These are phyloP conservation scores for Diplotaxis tenuifolia DNA, from an alignment of 345 rosid species.

Conservation along the genomic window DNA sequence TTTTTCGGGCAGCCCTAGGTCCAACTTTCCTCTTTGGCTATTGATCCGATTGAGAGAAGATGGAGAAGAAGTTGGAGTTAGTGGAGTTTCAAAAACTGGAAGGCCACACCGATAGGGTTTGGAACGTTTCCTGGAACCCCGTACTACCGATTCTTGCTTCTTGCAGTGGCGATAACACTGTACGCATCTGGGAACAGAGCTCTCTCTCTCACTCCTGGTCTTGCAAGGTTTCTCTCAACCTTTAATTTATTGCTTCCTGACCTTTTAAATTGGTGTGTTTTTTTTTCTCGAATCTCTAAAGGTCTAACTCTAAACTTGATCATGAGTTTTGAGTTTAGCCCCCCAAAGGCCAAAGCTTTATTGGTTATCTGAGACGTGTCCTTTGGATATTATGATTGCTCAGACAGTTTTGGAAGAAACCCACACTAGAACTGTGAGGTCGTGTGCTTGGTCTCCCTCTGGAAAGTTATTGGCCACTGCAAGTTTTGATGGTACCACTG, in stretches of 20 bases:
- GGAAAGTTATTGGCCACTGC: constrained; percentile 81
- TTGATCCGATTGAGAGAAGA: no score
- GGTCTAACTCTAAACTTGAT: neutral
- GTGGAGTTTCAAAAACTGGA: constrained; percentile 66
- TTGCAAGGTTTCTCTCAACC: constrained; percentile 63
- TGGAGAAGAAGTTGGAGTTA: constrained; percentile 49
- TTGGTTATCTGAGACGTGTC: constrained; percentile 4
- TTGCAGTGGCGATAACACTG: constrained; percentile 90
- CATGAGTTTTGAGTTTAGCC: neutral
- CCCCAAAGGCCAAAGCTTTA: neutral
- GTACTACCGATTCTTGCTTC: constrained; percentile 63
- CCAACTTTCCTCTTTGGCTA: no score
- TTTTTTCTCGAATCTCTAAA: no score
- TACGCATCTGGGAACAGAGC: constrained; percentile 83
- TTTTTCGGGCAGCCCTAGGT: no score
- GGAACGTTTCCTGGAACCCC: constrained; percentile 93
- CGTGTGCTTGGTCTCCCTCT: constrained; percentile 85
- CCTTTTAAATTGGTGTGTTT: no score
- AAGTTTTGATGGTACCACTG: constrained; percentile 91
- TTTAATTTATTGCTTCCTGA: neutral
- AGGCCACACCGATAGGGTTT: constrained; percentile 89
- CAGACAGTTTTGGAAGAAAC: constrained; percentile 91
- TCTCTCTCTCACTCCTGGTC: constrained; percentile 61
- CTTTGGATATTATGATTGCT: constrained; percentile 31
- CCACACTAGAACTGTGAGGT: constrained; percentile 81